Base-by-base conservation (phyloP, 208 protist species). In the Leptomonas seymouri region DNA sequence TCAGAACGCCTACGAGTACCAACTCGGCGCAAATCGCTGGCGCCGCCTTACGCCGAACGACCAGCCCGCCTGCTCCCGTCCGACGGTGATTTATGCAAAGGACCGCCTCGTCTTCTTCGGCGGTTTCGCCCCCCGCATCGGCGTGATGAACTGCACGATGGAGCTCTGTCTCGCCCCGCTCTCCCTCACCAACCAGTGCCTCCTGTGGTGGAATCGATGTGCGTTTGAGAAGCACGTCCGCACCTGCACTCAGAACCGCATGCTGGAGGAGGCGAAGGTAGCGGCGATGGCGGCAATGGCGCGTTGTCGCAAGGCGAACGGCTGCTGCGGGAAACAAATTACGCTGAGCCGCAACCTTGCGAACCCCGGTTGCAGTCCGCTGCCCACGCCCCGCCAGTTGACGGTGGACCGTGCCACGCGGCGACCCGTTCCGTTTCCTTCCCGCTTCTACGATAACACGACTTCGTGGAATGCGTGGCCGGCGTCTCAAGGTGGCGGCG, bases 91-190 rank as follows among this genome's bases (percentile, higher is more conserved):
- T 15, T 75, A 71, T 56, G 60, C 59, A 14, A 62, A 69, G 50
- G 68, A 81, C 42, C 71, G 73, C 20, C 66, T 89, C 23, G 34
- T 84, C 44, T 81, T 89, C 36, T 89, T 85, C 39, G 84, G 84
- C 16, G 84, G 84, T 28, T 83, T 74, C 34, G 67, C 62, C 11
- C 64, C 58, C 0, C 56, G 61, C 41, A 54, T 36, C 14, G 46
- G 58, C 3, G 59, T 85, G 21, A 28, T 78, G 51, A 69, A 58
- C 63, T 58, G 67, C 39, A 67, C 75, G 46, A 76, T 85, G 49
- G 72, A 84, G 41, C 62, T 88, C 28, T 60, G 50, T 14, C 69
- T 88, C 44, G 41, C 62, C 16, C 63, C 73, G 20, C 58, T 81
- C 18, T 77, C 76, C 2, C 54, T 88, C 30, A 61, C 45, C 15